A percentile compares a stretch with the other conserved stretches of the same genome.
phyloP scores from a whole-genome alignment of 164 flowering plant genomes.

The Dillenia turbinata region DNA sequence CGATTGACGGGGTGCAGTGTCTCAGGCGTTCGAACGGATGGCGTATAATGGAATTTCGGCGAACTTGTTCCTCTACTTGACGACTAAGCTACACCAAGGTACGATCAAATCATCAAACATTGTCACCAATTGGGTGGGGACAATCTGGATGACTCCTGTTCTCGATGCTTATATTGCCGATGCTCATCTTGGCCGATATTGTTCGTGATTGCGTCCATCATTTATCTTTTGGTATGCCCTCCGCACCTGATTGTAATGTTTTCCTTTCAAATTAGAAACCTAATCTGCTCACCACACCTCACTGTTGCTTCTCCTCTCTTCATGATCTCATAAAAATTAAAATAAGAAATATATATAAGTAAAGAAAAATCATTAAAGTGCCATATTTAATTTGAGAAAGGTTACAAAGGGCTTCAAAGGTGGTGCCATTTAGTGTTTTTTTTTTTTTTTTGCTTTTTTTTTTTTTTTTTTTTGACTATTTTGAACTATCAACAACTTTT shows the following conservation, averaged over 20 bases:
- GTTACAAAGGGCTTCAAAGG: no score
- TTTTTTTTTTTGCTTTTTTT: no score
- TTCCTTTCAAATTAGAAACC: no score
- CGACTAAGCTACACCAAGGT: slow-evolving; percentile 52
- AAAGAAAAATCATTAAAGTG: no score
- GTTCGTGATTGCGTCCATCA: slow-evolving; percentile 43
- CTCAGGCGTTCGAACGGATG: slow-evolving; percentile 73
- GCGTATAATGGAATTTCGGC: slow-evolving; percentile 69
- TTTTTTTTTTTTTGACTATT: no score
- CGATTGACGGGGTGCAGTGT: slow-evolving; percentile 28
- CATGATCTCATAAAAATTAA: no score
- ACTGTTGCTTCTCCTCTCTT: no score
- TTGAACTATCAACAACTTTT: no score
- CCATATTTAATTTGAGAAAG: no score
- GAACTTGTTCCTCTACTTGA: slow-evolving; percentile 54
- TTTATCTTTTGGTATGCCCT: slow-evolving; percentile 48
- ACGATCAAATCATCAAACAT: slow-evolving; percentile 59
- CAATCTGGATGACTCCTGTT: slow-evolving; percentile 71
- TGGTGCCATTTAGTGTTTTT: no score
- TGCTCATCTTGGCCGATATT: slow-evolving; percentile 71
- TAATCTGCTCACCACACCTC: no score
- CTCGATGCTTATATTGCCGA: slow-evolving; percentile 78
- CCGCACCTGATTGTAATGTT: background rate
- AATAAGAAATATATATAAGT: no score
- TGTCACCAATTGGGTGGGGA: slow-evolving; percentile 78